Evolutionary conservation across 2,329 filamentous ascomycete species (phyloP).

Genomic region (Nigrospora sphaerica): DNA sequence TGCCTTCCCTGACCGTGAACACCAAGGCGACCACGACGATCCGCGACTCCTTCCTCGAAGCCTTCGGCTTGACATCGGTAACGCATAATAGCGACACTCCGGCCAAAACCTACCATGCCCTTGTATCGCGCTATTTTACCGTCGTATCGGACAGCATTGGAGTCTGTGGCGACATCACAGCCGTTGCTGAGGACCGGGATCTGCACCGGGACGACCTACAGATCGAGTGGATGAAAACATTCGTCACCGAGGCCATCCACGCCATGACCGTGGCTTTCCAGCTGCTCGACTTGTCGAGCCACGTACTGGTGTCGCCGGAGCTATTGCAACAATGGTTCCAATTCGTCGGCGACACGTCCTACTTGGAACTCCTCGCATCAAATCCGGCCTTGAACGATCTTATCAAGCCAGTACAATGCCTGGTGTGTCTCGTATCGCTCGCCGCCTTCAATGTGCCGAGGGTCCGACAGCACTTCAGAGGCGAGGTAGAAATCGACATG

Average conservation of each 20-base stretch:
- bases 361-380: constrained; percentile 57
- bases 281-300: constrained; percentile 51
- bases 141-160: constrained; percentile 41
- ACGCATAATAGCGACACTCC: constrained; percentile 20
- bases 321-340: constrained; percentile 66
- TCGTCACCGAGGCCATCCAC: constrained; percentile 61
- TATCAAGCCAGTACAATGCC: constrained; percentile 58
- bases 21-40: constrained; percentile 19
- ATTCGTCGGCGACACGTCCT: constrained; percentile 61
- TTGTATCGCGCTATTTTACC: constrained; percentile 41
- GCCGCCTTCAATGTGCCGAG: constrained; percentile 60
- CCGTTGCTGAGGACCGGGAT: constrained; percentile 40
- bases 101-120: constrained; percentile 31
- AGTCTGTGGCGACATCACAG: constrained; percentile 41
- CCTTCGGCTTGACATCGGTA: constrained; percentile 22
- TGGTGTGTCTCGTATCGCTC: constrained; percentile 65
- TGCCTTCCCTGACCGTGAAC: constrained; percentile 13
- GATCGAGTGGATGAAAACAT: constrained; percentile 20
- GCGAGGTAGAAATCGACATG: constrained; percentile 36
- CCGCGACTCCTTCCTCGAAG: constrained; percentile 20
- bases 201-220: constrained; percentile 16
- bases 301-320: constrained; percentile 48
- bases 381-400: constrained; percentile 28
- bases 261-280: constrained; percentile 68
- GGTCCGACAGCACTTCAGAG: constrained; percentile 48